phyloP scores from a whole-genome alignment of 768 basidiomycete genomes.

The Mycena vulgaris region DNA sequence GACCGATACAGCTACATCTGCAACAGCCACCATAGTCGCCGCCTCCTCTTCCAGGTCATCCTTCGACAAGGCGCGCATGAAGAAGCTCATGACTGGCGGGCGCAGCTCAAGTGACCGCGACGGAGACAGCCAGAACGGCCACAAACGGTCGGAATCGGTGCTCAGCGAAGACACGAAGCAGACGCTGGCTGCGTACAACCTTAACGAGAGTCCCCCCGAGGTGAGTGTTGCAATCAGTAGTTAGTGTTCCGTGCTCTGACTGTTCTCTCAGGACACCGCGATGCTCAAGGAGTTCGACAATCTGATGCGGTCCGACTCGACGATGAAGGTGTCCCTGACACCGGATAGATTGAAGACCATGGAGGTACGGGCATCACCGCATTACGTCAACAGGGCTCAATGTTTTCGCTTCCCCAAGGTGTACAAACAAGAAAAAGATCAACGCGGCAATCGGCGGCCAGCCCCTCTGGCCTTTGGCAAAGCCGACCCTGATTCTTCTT shows the following conservation, averaged over 20 bases:
- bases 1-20: conserved; percentile 49
- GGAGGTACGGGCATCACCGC: conserved; percentile 76
- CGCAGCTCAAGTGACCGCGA: conserved; percentile 59
- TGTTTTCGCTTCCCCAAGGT: conserved; percentile 56
- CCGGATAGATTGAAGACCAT: conserved; percentile 94
- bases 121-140: conserved; percentile 59
- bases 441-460: conserved; percentile 58
- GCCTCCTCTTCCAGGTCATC: conserved; percentile 66
- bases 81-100: conserved; percentile 64
- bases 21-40: conserved; percentile 43
- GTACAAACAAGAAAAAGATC: conserved; percentile 82
- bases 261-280: conserved; percentile 62
- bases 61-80: conserved; percentile 75
- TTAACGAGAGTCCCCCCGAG: conserved; percentile 50
- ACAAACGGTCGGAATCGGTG: conserved; percentile 70
- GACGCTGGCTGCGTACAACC: conserved; percentile 48
- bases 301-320: conserved; percentile 89
- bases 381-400: conserved; percentile 34
- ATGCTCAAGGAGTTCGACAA: conserved; percentile 91
- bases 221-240: conserved; percentile 46
- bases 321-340: conserved; percentile 96
- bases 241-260: conserved; percentile 21
- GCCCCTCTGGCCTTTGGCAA: conserved; percentile 51
- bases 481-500: conserved; percentile 47
- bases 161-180: conserved; percentile 66